Percentiles rank a stretch among this genome's conserved stretches.
These are phyloP conservation scores for Candolleomyces efflorescens DNA, from an alignment of 768 basidiomycete genomes.

Conservation along the genomic window DNA sequence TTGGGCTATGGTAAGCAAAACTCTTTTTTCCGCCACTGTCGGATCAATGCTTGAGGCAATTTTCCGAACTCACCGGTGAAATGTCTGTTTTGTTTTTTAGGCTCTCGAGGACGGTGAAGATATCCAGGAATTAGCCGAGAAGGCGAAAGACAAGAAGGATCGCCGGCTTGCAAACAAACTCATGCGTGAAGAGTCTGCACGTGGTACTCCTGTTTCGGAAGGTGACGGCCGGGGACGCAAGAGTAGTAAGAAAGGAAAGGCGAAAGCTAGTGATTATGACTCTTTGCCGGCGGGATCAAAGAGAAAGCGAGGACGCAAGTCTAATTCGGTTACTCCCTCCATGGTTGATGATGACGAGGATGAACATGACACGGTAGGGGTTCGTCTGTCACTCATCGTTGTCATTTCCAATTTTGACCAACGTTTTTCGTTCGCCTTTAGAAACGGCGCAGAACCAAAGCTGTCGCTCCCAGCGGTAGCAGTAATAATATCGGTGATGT, in stretches of 20 bases:
- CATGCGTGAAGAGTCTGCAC: constrained; percentile 58
- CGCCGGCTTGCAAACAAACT: constrained; percentile 57
- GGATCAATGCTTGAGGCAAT: not conserved
- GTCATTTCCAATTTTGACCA: not conserved
- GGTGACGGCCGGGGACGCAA: constrained; percentile 57
- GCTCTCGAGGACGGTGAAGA: constrained; percentile 83
- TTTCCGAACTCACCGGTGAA: not conserved
- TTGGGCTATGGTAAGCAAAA: constrained; percentile 77
- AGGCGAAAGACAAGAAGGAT: constrained; percentile 59
- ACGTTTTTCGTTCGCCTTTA: constrained; percentile 22
- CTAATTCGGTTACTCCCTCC: constrained; percentile 74
- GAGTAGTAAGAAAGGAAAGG: constrained; percentile 64
- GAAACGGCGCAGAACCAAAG: constrained; percentile 85
- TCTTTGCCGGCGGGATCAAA: constrained; percentile 50
- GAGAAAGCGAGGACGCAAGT: constrained; percentile 73
- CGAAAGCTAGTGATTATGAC: constrained; percentile 55
- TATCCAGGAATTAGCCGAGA: constrained; percentile 67
- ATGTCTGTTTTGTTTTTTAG: constrained; percentile 35
- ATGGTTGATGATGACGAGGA: constrained; percentile 74
- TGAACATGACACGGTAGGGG: constrained; percentile 59
- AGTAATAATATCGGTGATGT: constrained; percentile 37
- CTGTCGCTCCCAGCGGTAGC: constrained; percentile 19
- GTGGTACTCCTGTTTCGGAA: constrained; percentile 64
- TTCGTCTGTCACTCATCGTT: not conserved
- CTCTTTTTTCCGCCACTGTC: not conserved